Base-by-base conservation (phyloP, 73 alveolate species). In the Loxodes magnus region DNA sequence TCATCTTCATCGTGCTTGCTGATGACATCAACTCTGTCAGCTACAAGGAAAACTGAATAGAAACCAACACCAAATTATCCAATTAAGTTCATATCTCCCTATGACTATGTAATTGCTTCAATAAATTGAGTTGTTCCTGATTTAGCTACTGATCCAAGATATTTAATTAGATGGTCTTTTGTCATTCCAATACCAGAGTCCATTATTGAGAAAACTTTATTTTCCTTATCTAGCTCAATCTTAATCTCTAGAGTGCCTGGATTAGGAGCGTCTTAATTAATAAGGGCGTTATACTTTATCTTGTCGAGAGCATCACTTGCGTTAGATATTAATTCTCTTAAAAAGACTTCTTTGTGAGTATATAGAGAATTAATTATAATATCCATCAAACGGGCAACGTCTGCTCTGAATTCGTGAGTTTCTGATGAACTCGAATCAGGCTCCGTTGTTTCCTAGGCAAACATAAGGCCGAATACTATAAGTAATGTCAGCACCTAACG, bases 21-120 rank as follows among this genome's bases (percentile, higher is more conserved):
- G 65, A 94, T 71, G 56, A 94, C 99, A 10, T 87, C 77, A 44
- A 94, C 99, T 84, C 88, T 93, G 67, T 93, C 81, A 59, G 98
- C 94, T 22, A 87, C 99, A 72, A 94, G 75, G 96, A 85, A 94
- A 52, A 97, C 69, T 36, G 97, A 80, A 85, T 94, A 94, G 90
- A 94, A 94, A 46, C 99, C 99, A 39, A 94, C 99, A 49, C 99
- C 99, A 63, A 91, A 91, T 66, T 91, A 93, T 36, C 98, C 98
- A 58, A 91, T 91, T 42, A 91, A 68, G 50, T 79, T 46, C 9
- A 10, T 48, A 84, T 65, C 12, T 71, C 53, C 34, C 76, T 71
- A 21, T 90, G 87, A n/a, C 53, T 84, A 87, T 28, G 93, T 88
- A 27, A 91, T 91, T 15, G 97, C 97, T 73, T 94, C 99, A 44